Base-by-base conservation (phyloP, 192 early-diverging fungal genomes). In the Radiomyces spectabilis region DNA sequence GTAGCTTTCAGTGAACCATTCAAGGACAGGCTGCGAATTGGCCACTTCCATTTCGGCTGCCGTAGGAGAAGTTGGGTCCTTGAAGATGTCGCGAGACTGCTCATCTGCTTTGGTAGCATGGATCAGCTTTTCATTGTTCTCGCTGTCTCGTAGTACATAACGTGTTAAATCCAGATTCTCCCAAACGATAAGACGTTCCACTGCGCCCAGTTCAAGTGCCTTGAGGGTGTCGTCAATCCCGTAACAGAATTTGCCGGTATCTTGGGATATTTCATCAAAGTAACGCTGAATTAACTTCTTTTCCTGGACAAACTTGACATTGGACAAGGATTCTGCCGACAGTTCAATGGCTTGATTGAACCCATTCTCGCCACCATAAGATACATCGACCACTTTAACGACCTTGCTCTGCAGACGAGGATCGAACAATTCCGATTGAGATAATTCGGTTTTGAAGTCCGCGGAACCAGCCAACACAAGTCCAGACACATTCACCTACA, bases 241-340 rank as follows among this genome's bases (percentile, higher is more conserved):
- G 65, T 91, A 97, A 69, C 89, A 92, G 74, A 87, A 88, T 74
- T 93, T 94, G 58, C 96, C 96, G 49, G 93, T 92, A 61, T 99
- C 95, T 61, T 82, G 83, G 35, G 93, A 92, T 68, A 99, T 97
- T 63, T 96, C 92, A 68, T 93, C 90, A 76, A 99, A 99, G 82
- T 93, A 97, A 68, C 86, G 81, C 47, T 80, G 76, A 62, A 99
- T 94, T 33, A 99, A 83, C 68, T 93, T 90, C 81, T 97, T 96
- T 78, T 99, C 97, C 75, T 97, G 95, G 45, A 99, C 86, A 59
- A 99, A 94, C 79, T 99, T 97, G 70, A 97, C 93, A 66, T 97
- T 97, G 63, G 85, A 77, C 27, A 99, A 77, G 26, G 88, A 78
- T 69, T 97, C 93, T 45, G 85, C 85, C 54, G 87, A 84, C 56